phyloP scores from a whole-genome alignment of 805 yeast genomes.

The Jamesozyma spencerorum region DNA sequence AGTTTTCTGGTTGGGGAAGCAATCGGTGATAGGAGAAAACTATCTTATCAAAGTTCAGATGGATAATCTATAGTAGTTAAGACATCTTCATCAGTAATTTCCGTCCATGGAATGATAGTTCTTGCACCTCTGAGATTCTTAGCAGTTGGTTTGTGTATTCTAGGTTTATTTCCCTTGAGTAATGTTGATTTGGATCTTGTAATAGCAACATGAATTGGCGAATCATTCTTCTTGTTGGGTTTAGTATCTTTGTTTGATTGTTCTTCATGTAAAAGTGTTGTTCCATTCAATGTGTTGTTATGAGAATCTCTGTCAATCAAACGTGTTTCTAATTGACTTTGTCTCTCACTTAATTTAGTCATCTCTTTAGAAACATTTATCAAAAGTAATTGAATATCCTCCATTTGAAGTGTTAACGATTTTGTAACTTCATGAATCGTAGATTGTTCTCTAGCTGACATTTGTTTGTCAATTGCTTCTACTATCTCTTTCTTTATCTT shows the following conservation, averaged over 20 bases:
- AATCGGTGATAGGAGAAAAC: too few relatives aligned
- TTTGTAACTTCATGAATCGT: constrained; percentile 11
- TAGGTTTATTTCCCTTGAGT: background rate
- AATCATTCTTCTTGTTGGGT: too few relatives aligned
- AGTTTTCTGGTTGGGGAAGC: too few relatives aligned
- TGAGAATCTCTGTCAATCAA: background rate
- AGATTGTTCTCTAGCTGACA: constrained; percentile 15
- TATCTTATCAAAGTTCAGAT: background rate
- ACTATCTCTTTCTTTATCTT: background rate
- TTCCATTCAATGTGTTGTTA: constrained; percentile 6
- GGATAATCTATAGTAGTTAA: background rate
- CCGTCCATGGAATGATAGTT: constrained; percentile 28
- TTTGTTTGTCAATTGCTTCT: background rate
- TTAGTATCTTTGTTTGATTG: too few relatives aligned
- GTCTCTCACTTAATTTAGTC: constrained; percentile 9
- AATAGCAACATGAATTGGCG: constrained; percentile 1
- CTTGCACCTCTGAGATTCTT: constrained; percentile 5
- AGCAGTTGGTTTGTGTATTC: background rate
- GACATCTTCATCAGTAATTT: constrained; percentile 7
- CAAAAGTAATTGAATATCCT: constrained; percentile 14
- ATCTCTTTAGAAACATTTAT: constrained; percentile 15
- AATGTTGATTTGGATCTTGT: constrained; percentile 10
- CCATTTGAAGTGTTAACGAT: constrained; percentile 10
- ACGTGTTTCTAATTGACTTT: constrained; percentile 10
- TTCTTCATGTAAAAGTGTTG: constrained; percentile 8